These are phyloP conservation scores for Leccinum uliginosum DNA, from an alignment of 768 basidiomycete genomes.

Conservation along the genomic window DNA sequence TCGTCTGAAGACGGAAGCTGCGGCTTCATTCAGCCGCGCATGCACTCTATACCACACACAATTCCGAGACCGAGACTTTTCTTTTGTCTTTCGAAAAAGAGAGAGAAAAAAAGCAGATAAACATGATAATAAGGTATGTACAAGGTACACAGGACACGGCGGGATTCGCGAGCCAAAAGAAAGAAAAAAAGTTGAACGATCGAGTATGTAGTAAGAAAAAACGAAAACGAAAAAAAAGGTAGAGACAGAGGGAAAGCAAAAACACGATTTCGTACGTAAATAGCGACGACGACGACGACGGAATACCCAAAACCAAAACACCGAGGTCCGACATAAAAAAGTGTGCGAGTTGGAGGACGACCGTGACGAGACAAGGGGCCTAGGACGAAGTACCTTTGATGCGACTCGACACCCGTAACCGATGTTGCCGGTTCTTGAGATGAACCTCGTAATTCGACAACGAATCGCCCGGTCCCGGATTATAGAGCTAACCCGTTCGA, in stretches of 20 bases:
- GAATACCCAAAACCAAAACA: slow-evolving; percentile 1
- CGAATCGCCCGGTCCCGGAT: slow-evolving; percentile 83
- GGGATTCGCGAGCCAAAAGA: slow-evolving; percentile 16
- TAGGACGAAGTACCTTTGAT: slow-evolving; percentile 19
- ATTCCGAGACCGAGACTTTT: no score
- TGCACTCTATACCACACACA: no score
- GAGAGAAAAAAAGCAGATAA: slow-evolving; percentile 20
- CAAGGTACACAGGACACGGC: slow-evolving; percentile 25
- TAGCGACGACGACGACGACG: slow-evolving; percentile 4
- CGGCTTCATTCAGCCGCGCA: no score
- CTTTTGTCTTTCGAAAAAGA: no score
- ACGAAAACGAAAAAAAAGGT: not conserved
- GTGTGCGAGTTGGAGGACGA: not conserved
- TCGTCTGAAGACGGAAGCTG: no score
- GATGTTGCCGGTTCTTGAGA: slow-evolving; percentile 79
- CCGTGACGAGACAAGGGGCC: not conserved
- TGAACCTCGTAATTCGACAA: slow-evolving; percentile 91
- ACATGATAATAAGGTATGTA: slow-evolving; percentile 36
- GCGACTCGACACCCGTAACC: slow-evolving; percentile 67
- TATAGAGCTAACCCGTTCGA: slow-evolving; percentile 60
- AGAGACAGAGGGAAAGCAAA: not conserved
- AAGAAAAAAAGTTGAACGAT: slow-evolving; percentile 2
- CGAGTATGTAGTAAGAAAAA: not conserved
- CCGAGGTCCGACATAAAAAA: slow-evolving; percentile 11
- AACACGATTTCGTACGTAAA: slow-evolving; percentile 15